These are phyloP conservation scores for Xylariaceae sp. DNA, from an alignment of 2,329 filamentous ascomycete species.

Conservation along the genomic window DNA sequence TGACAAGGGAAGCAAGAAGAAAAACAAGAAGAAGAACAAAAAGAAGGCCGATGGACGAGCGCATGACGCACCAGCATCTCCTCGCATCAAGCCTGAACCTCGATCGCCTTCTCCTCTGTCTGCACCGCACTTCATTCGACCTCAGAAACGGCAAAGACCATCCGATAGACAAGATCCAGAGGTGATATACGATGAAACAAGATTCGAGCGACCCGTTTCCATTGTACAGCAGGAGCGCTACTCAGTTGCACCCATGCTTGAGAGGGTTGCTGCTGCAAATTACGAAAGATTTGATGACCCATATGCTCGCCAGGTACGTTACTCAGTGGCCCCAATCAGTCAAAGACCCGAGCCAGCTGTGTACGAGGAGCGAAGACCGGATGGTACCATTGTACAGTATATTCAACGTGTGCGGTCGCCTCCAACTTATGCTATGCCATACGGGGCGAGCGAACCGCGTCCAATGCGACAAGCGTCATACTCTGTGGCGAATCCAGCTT, in stretches of 20 bases:
- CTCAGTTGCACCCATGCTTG: constrained; percentile 12
- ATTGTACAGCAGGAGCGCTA: constrained; percentile 31
- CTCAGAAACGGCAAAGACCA: constrained; percentile 54
- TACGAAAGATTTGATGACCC: constrained; percentile 32
- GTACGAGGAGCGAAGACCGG: constrained; percentile 28
- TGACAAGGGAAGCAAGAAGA: constrained; percentile 44
- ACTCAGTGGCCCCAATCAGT: constrained; percentile 23
- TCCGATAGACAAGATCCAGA: constrained; percentile 36
- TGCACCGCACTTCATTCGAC: constrained; percentile 47
- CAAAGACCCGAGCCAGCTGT: constrained; percentile 23
- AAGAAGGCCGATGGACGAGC: constrained; percentile 47
- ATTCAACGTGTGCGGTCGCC: constrained; percentile 35
- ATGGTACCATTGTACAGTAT: constrained; percentile 29
- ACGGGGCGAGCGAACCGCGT: constrained; percentile 33
- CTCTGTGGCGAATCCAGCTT: constrained; percentile 35
- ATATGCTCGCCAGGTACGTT: constrained; percentile 23
- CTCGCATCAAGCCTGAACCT: constrained; percentile 62
- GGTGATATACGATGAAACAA: constrained; percentile 41
- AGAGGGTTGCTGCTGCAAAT: constrained; percentile 17
- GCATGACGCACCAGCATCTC: constrained; percentile 42
- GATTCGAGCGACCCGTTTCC: constrained; percentile 36
- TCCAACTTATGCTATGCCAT: constrained; percentile 32
- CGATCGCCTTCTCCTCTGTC: constrained; percentile 57
- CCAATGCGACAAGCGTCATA: constrained; percentile 38
- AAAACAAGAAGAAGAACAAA: constrained; percentile 50